These are phyloP conservation scores for Kickxella alabastrina DNA, from an alignment of 192 early-diverging fungal genomes.

Conservation along the genomic window DNA sequence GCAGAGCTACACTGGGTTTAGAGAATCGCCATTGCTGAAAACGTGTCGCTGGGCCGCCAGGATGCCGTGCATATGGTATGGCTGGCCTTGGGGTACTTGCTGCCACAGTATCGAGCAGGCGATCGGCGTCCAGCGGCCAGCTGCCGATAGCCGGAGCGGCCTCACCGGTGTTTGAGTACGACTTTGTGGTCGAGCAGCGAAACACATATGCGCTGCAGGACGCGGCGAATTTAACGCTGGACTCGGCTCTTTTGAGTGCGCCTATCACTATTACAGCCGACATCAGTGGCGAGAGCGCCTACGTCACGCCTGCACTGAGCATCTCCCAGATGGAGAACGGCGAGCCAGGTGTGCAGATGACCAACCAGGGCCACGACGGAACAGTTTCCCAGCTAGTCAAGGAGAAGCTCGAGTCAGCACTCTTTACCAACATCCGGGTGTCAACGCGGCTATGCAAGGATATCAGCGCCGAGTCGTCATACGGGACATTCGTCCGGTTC, in stretches of 20 bases:
- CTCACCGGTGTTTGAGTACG: slow-evolving; percentile 5
- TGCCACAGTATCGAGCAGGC: no score
- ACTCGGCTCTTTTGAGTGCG: no score
- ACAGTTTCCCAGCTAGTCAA: slow-evolving; percentile 32
- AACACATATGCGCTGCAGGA: no score
- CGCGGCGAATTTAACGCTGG: no score
- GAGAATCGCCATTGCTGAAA: background rate
- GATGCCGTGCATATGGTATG: no score
- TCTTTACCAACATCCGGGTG: slow-evolving; percentile 26
- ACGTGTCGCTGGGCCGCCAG: no score
- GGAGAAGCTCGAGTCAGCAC: slow-evolving; percentile 37
- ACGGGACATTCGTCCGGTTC: slow-evolving; percentile 49
- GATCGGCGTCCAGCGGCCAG: slow-evolving; percentile 3
- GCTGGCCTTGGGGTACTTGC: no score
- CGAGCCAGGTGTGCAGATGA: slow-evolving; percentile 5
- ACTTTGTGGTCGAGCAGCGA: slow-evolving; percentile 11
- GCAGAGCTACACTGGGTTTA: slow-evolving; percentile 7
- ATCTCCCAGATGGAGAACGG: background rate
- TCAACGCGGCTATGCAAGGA: slow-evolving; percentile 33
- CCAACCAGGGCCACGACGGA: slow-evolving; percentile 46
- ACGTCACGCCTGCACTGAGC: background rate
- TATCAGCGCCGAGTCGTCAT: slow-evolving; percentile 38
- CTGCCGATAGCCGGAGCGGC: slow-evolving; percentile 2
- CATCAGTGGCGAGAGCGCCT: slow-evolving; percentile 20
- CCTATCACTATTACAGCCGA: no score